phyloP scores from a whole-genome alignment of 2,329 filamentous ascomycete species.

The Chaetomiaceae sp. region DNA sequence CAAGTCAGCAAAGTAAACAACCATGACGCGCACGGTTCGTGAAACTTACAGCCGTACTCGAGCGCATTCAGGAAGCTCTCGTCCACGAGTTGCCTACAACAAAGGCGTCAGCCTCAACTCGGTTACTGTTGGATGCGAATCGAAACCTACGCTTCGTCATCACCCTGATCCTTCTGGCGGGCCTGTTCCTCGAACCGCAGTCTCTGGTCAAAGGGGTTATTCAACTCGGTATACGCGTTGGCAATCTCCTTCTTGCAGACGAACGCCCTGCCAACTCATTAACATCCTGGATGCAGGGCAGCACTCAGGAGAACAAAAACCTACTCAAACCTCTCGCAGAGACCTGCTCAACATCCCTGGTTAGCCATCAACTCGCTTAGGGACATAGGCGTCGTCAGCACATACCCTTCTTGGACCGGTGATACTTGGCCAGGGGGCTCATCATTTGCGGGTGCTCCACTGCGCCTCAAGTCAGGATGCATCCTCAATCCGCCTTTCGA shows the following conservation, averaged over 20 bases:
- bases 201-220: slow-evolving; percentile 93
- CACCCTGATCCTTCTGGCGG: slow-evolving; percentile 89
- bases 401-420: slow-evolving; percentile 63
- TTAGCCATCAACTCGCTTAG: neutral
- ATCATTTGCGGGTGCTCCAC: slow-evolving; percentile 74
- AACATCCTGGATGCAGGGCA: neutral
- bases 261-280: slow-evolving; percentile 54
- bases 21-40: neutral
- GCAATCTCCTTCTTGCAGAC: slow-evolving; percentile 96
- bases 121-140: neutral
- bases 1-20: slow-evolving; percentile 41
- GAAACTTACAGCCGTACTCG: slow-evolving; percentile 46
- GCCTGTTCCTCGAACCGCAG: slow-evolving; percentile 93
- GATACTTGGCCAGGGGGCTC: slow-evolving; percentile 95
- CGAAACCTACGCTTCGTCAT: slow-evolving; percentile 69
- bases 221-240: slow-evolving; percentile 97
- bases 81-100: slow-evolving; percentile 70
- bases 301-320: neutral
- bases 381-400: neutral
- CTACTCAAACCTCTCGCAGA: slow-evolving; percentile 89
- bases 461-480: slow-evolving; percentile 14
- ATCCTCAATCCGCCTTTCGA: neutral
- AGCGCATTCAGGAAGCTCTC: slow-evolving; percentile 91
- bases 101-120: slow-evolving; percentile 10
- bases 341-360: slow-evolving; percentile 37